Base-by-base conservation (phyloP, 73 alveolate species). In the Paramecium tetraurelia region DNA sequence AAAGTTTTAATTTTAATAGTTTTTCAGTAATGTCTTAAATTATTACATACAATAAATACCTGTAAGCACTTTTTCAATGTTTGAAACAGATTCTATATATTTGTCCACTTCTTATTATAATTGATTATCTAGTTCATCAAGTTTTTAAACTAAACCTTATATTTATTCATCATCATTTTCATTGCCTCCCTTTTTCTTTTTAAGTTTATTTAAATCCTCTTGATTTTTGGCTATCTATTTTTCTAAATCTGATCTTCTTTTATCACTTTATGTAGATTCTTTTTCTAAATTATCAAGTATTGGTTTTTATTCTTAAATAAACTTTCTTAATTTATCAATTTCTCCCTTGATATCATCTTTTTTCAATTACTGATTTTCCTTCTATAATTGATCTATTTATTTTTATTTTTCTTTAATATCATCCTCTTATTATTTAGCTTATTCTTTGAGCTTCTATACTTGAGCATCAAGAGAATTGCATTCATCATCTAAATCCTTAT, bases 261-360 rank as follows among this genome's bases (percentile, higher is more conserved):
- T 80, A 44, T 80, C 70, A 44, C 75, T 44, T 44, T 80, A 29
- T 80, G 36, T 9, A 12, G 46, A 43, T 46, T 41, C 29, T 44
- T 80, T 80, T 3, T 80, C 90, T 80, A 80, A 80, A 80, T 80
- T 48, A 31, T 80, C 75, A 31, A 80, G 72, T 44, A 44, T 22
- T 80, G 36, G 41, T 46, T 80, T 27, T 48, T 80, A 46, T 24
- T 80, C 90, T 27, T 80, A 21, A 24, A 80, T 41, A 80, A 40
- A 80, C n/a, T 80, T 80, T 24, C 33, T 80, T 20, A 80, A 44
- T 22, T 80, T 48, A 10, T 80, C 76, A 12, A 80, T 80, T 46
- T 80, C 90, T 27, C 48, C 43, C 20, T 46, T 44, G 0, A 80
- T 80, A 80, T 80, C 75, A 80, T 40, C 76, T 48, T 46, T 48